Evolutionary conservation across 1,284 basidiomycete genomes (phyloP).

Genomic region (Rhodotorula sp.): DNA sequence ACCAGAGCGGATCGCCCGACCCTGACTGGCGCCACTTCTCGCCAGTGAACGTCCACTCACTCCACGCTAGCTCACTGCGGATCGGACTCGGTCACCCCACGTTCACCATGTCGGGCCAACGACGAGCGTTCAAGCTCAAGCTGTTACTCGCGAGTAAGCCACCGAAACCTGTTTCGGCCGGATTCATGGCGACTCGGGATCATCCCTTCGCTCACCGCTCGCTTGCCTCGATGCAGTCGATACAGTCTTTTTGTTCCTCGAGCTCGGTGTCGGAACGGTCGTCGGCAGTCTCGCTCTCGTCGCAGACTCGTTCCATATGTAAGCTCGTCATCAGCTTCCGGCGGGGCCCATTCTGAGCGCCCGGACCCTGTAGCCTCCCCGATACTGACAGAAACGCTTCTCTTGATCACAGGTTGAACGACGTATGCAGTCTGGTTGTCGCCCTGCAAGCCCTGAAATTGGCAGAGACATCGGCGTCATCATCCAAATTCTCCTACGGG

Average conservation of each 20-base stretch:
- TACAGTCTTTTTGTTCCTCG: slow-evolving; percentile 85
- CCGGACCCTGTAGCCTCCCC: no score
- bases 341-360: background rate
- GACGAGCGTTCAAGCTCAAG: slow-evolving; percentile 37
- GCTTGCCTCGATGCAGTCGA: slow-evolving; percentile 71
- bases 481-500: slow-evolving; percentile 76
- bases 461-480: slow-evolving; percentile 49
- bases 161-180: no score
- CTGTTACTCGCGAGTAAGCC: slow-evolving; percentile 33
- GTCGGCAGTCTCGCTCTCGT: slow-evolving; percentile 58
- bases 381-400: background rate
- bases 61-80: no score
- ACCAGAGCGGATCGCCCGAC: no score
- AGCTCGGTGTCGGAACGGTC: slow-evolving; percentile 69
- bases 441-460: slow-evolving; percentile 88
- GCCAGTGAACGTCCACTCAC: no score
- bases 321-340: slow-evolving; percentile 38
- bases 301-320: slow-evolving; percentile 98
- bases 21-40: no score
- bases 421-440: slow-evolving; percentile 89
- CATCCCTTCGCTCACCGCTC: slow-evolving; percentile 53
- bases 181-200: slow-evolving; percentile 12
- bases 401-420: slow-evolving; percentile 48
- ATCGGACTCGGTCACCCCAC: no score
- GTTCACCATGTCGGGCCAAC: slow-evolving; percentile 8